These are phyloP conservation scores for Cardamine occulta DNA, from an alignment of 345 rosid species.

Conservation along the genomic window DNA sequence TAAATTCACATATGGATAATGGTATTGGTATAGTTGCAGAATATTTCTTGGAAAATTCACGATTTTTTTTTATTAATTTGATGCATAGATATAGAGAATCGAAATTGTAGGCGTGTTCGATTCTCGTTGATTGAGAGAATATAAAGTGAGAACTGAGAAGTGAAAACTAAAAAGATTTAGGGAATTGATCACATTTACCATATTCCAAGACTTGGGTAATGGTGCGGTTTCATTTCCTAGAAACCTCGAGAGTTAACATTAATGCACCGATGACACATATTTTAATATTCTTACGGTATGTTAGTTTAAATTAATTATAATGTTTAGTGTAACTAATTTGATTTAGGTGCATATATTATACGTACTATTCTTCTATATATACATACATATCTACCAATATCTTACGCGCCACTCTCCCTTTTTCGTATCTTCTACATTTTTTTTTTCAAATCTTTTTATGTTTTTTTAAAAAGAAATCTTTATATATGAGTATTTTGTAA, in stretches of 20 bases:
- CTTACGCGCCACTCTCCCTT: not conserved
- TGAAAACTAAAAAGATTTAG: constrained; percentile 39
- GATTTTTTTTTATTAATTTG: constrained; percentile 22
- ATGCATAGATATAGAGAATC: constrained; percentile 35
- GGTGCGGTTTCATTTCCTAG: constrained; percentile 42
- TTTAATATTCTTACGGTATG: constrained; percentile 9
- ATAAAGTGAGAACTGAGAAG: constrained; percentile 7
- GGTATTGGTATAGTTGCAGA: constrained; percentile 11
- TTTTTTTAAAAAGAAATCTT: too few species aligned
- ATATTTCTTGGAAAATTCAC: constrained; percentile 17
- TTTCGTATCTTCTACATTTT: too few species aligned
- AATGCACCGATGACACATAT: constrained; percentile 34
- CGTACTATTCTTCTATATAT: not conserved
- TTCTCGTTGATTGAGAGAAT: constrained; percentile 33
- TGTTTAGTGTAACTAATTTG: not conserved
- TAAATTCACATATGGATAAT: constrained; percentile 15
- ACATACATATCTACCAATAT: not conserved
- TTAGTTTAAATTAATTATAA: constrained; percentile 12
- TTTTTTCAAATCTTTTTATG: too few species aligned
- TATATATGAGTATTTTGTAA: too few species aligned
- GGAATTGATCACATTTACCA: constrained; percentile 41
- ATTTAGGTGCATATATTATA: not conserved
- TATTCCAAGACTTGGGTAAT: constrained; percentile 41
- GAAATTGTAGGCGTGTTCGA: constrained; percentile 42
- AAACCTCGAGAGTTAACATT: constrained; percentile 43